Percentiles rank a stretch among this genome's conserved stretches.
These are phyloP conservation scores for Chenopodium suecicum DNA, from an alignment of 148 eudicot genomes.

Conservation along the genomic window DNA sequence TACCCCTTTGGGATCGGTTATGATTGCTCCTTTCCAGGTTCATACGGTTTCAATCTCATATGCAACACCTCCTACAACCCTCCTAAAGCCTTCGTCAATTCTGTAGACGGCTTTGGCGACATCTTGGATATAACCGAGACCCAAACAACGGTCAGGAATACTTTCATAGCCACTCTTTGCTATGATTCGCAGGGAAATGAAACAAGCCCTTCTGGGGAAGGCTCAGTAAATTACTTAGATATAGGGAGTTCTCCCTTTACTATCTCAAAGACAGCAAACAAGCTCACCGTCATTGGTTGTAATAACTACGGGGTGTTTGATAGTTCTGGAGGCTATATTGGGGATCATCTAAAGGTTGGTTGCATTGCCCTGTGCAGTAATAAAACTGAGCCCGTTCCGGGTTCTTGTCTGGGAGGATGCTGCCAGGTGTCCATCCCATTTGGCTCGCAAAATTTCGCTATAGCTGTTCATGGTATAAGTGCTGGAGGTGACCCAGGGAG, in stretches of 20 bases:
- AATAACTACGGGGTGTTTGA: conserved; percentile 19
- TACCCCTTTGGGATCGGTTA: conserved; percentile 33
- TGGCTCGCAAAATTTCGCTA: conserved; percentile 21
- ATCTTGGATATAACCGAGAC: conserved; percentile 30
- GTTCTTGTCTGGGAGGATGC: conserved; percentile 32
- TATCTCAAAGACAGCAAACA: conserved; percentile 18
- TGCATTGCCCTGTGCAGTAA: conserved; percentile 18
- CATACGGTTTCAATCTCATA: background rate
- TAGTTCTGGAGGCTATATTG: background rate
- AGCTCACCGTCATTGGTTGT: conserved; percentile 30
- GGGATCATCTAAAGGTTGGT: background rate
- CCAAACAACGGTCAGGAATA: conserved; percentile 17
- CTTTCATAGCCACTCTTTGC: background rate
- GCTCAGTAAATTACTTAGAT: background rate
- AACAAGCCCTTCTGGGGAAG: background rate
- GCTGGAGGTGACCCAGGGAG: too few relatives aligned
- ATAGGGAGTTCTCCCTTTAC: background rate
- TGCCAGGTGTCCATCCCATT: conserved; percentile 23
- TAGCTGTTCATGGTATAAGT: background rate
- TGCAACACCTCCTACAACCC: conserved; percentile 29
- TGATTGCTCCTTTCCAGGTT: conserved; percentile 7
- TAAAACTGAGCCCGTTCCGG: background rate
- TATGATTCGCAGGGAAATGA: conserved; percentile 10
- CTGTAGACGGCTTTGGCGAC: background rate
- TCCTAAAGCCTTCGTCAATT: conserved; percentile 18